Conservation (phyloP, 2,329 filamentous ascomycete species). For the Aspergillus luchuensis region DNA sequence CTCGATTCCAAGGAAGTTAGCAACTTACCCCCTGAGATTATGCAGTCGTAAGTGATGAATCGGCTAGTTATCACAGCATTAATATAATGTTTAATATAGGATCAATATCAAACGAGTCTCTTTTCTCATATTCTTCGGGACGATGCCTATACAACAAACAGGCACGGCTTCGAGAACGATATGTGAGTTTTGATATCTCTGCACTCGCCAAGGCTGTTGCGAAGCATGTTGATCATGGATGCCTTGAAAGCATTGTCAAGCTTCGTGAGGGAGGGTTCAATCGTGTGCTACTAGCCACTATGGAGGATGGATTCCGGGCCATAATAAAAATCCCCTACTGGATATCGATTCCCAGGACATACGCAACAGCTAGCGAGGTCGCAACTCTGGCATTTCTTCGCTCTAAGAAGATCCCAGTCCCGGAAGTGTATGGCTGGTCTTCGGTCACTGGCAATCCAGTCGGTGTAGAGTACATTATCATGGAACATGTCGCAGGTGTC, state of each 20-base stretch:
- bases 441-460: background rate
- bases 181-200: conserved; percentile 17
- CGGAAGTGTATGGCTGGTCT: conserved; percentile 27
- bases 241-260: conserved; percentile 15
- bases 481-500: too few relatives aligned
- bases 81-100: background rate
- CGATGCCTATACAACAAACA: conserved; percentile 23
- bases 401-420: conserved; percentile 23
- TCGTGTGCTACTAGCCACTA: conserved; percentile 23
- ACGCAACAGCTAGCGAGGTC: conserved; percentile 29
- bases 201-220: conserved; percentile 13
- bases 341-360: conserved; percentile 22
- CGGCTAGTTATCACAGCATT: background rate
- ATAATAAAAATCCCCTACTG: conserved; percentile 27
- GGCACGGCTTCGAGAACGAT: conserved; percentile 17
- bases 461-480: too few relatives aligned
- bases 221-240: conserved; percentile 17
- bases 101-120: background rate
- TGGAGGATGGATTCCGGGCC: conserved; percentile 24
- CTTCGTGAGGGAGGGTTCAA: conserved; percentile 25
- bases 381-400: conserved; percentile 27
- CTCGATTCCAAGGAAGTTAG: background rate
- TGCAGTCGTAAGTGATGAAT: background rate
- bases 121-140: conserved; percentile 22
- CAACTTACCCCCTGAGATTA: background rate